Percentiles rank a stretch among this genome's conserved stretches.
Conservation (phyloP, 176 grass and related monocot genomes). For the Canna indica region DNA sequence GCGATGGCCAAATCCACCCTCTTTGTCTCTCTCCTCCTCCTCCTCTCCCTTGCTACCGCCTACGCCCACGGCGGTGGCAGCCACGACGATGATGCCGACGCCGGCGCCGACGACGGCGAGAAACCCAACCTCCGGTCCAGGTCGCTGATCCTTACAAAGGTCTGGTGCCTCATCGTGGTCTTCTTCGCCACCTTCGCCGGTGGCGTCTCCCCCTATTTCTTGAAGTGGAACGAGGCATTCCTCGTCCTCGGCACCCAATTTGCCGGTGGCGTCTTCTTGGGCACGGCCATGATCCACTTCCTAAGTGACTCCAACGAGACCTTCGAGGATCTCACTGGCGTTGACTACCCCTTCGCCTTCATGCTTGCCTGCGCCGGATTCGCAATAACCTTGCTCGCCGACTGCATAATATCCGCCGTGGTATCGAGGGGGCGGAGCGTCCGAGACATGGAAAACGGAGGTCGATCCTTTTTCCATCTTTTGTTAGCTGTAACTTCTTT, state of each 20-base stretch:
- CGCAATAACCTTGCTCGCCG: conserved; percentile 61
- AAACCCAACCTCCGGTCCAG: conserved; percentile 51
- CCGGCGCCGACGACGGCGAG: neutral
- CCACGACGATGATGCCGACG: conserved; percentile 8
- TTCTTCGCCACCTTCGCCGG: conserved; percentile 62
- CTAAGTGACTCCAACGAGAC: conserved; percentile 78
- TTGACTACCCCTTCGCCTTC: conserved; percentile 63
- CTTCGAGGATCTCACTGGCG: conserved; percentile 50
- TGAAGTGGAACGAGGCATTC: conserved; percentile 88
- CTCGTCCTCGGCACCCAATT: conserved; percentile 79
- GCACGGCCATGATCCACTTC: conserved; percentile 89
- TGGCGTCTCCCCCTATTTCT: conserved; percentile 76
- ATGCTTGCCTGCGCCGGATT: conserved; percentile 70
- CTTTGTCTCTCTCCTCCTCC: conserved; percentile 7
- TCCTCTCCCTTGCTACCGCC: conserved; percentile 4
- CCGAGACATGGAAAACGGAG: neutral
- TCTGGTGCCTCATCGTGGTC: conserved; percentile 61
- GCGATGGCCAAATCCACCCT: neutral
- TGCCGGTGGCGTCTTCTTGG: conserved; percentile 79
- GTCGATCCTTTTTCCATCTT: neutral
- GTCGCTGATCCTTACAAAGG: conserved; percentile 52
- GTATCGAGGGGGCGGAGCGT: conserved; percentile 26
- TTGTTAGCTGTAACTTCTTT: neutral
- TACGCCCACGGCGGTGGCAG: conserved; percentile 26
- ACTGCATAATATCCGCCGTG: conserved; percentile 47